Evolutionary conservation across 306 rosid species (phyloP).

Genomic region (Vigna nakashimae): DNA sequence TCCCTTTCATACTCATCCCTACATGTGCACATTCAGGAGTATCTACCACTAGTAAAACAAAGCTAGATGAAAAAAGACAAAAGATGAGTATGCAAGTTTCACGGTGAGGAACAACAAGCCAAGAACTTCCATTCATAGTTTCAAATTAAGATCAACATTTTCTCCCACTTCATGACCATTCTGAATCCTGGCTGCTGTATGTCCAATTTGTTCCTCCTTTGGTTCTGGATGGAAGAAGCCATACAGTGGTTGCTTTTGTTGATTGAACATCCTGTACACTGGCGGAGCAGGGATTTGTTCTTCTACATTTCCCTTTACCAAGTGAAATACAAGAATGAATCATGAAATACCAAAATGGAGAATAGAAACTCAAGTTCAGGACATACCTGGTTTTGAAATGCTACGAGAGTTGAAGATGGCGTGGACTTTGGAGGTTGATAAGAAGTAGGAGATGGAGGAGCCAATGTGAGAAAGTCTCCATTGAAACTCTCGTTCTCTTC

Average conservation of each 20-base stretch:
- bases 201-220: constrained; percentile 47
- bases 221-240: constrained; percentile 63
- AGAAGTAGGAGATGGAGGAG: constrained; percentile 57
- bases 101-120: constrained; percentile 48
- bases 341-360: constrained; percentile 12
- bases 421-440: constrained; percentile 47
- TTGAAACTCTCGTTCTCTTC: constrained; percentile 50
- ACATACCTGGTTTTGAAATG: constrained; percentile 44
- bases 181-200: constrained; percentile 46
- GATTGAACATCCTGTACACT: constrained; percentile 43
- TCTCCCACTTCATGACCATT: constrained; percentile 52
- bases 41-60: constrained; percentile 41
- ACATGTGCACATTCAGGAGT: constrained; percentile 53
- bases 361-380: constrained; percentile 46
- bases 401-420: constrained; percentile 40
- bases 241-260: constrained; percentile 54
- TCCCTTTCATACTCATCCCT: constrained; percentile 49
- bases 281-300: constrained; percentile 46
- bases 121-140: constrained; percentile 56
- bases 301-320: constrained; percentile 53
- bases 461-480: constrained; percentile 66
- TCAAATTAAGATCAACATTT: constrained; percentile 77
- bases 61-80: neutral
- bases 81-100: constrained; percentile 40
- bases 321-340: constrained; percentile 36